These are phyloP conservation scores for Leccinum pellstonianum DNA, from an alignment of 768 basidiomycete species.

Conservation along the genomic window DNA sequence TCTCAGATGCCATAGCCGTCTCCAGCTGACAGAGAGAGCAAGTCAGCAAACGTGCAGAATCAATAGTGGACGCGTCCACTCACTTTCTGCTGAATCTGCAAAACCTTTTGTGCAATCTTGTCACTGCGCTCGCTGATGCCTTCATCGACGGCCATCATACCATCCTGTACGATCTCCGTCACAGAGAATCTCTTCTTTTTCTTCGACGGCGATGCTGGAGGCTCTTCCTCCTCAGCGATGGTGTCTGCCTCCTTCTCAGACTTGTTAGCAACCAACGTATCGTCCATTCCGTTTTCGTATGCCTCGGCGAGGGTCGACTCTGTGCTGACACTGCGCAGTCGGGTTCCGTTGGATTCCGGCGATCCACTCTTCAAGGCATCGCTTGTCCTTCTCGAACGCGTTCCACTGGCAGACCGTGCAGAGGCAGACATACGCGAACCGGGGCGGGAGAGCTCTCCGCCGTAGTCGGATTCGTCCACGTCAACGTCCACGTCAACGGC, in stretches of 20 bases:
- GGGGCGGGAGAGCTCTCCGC: conserved; percentile 53
- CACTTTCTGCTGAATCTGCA: conserved; percentile 91
- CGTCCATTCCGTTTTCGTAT: conserved; percentile 47
- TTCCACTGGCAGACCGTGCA: conserved; percentile 43
- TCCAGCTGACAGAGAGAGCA: conserved; percentile 56
- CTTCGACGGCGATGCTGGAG: conserved; percentile 38
- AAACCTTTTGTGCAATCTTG: conserved; percentile 82
- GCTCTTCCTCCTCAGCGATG: conserved; percentile 58
- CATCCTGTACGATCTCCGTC: conserved; percentile 66
- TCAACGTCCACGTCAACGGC: conserved; percentile 45
- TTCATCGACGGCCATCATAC: conserved; percentile 84
- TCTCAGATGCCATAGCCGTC: conserved; percentile 65
- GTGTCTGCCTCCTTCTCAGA: conserved; percentile 49
- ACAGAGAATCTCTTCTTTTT: conserved; percentile 81
- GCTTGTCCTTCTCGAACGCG: conserved; percentile 59
- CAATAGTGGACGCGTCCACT: conserved; percentile 16
- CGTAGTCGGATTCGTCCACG: conserved; percentile 70
- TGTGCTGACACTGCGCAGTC: conserved; percentile 70
- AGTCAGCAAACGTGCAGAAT: conserved; percentile 6
- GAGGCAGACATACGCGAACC: conserved; percentile 61
- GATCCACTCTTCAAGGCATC: conserved; percentile 50
- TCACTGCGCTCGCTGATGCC: conserved; percentile 84
- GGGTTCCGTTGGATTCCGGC: conserved; percentile 28
- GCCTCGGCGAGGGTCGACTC: conserved; percentile 79
- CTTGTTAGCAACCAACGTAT: conserved; percentile 35